Conservation (phyloP, 2,329 filamentous ascomycete species). For the Aspergillus bombycis region DNA sequence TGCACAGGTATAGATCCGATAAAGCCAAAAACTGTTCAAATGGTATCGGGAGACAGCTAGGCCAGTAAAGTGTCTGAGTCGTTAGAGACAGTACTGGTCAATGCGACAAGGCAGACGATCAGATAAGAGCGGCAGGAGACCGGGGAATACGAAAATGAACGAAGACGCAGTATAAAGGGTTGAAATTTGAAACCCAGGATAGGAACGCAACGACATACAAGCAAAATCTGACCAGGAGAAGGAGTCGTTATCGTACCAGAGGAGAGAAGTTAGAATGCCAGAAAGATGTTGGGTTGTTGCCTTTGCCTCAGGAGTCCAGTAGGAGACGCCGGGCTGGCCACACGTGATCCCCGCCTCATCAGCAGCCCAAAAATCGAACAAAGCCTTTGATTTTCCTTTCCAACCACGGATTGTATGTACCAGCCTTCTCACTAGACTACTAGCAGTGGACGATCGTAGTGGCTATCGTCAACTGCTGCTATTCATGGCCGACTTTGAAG, state of each 20-base stretch:
- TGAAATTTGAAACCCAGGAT: not conserved
- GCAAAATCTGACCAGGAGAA: not conserved
- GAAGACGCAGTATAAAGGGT: not conserved
- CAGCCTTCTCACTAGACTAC: not conserved
- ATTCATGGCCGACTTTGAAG: not conserved
- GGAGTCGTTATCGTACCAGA: not conserved
- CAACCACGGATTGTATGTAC: not conserved
- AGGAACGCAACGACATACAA: not conserved
- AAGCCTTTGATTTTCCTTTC: not conserved
- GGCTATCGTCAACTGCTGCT: not conserved
- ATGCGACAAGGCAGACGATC: not conserved
- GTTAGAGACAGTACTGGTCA: not conserved
- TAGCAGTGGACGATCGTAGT: not conserved
- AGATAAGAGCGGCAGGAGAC: slow-evolving; percentile 7
- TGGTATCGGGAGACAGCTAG: not conserved
- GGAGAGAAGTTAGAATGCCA: not conserved
- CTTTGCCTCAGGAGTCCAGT: slow-evolving; percentile 3
- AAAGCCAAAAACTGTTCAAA: not conserved
- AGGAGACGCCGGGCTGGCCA: slow-evolving; percentile 1
- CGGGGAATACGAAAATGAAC: not conserved
- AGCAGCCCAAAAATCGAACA: not conserved
- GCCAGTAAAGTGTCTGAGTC: not conserved
- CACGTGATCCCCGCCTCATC: slow-evolving; percentile 8
- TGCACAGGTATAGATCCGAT: slow-evolving; percentile 4
- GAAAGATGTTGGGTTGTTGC: not conserved